phyloP scores from a whole-genome alignment of 169 alveolate species.

The Hepatocystis sp. region DNA sequence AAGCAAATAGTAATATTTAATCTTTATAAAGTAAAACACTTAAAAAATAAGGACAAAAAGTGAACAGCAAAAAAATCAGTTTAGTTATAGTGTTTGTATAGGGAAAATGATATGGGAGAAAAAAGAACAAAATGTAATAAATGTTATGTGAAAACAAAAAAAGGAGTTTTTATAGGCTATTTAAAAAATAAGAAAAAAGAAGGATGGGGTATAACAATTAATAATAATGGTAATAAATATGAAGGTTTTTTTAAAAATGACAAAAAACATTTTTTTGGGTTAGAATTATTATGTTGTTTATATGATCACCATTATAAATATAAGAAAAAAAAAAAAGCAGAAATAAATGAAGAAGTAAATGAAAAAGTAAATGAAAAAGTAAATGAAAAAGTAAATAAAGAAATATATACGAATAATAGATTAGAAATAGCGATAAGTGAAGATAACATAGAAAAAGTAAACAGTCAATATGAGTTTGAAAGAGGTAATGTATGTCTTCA shows the following conservation, averaged over 20 bases:
- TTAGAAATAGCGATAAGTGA: too few species aligned
- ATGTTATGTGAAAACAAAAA: slow-evolving; percentile 30
- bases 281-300: slow-evolving; percentile 73
- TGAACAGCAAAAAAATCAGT: background rate
- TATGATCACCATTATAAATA: slow-evolving; percentile 66
- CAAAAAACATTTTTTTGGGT: slow-evolving; percentile 78
- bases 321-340: slow-evolving; percentile 8
- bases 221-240: slow-evolving; percentile 80
- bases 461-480: slow-evolving; percentile 69
- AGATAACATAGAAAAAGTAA: slow-evolving; percentile 46
- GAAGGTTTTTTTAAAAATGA: slow-evolving; percentile 80
- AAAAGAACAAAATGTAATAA: slow-evolving; percentile 56
- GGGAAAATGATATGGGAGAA: slow-evolving; percentile 74
- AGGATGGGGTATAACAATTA: slow-evolving; percentile 82
- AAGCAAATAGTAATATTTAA: too few species aligned
- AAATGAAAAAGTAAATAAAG: too few species aligned
- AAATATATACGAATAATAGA: too few species aligned
- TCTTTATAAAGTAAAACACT: slow-evolving; percentile 16
- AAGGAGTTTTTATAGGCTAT: slow-evolving; percentile 49
- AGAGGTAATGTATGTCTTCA: slow-evolving; percentile 59
- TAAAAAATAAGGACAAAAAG: slow-evolving; percentile 12
- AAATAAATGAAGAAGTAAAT: too few species aligned
- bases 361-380: too few species aligned
- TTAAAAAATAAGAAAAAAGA: slow-evolving; percentile 67
- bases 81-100: too few species aligned